These are phyloP conservation scores for Rhodotorula babjevae DNA, from an alignment of 768 basidiomycete species.

Conservation along the genomic window DNA sequence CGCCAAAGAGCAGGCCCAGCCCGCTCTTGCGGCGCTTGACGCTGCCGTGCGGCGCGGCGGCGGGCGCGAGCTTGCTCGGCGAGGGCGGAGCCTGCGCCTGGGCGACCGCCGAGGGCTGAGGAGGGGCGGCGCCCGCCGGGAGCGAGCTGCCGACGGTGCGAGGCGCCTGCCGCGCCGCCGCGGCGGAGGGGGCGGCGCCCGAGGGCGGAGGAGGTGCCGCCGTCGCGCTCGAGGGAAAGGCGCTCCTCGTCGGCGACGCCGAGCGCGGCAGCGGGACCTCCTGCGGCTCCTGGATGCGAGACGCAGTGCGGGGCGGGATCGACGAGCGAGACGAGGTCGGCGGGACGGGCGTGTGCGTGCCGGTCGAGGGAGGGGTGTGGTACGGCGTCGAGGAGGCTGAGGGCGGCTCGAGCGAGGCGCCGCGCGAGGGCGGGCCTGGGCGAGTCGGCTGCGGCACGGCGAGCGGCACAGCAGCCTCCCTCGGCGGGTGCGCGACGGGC, in stretches of 20 bases:
- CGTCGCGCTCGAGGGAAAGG: not conserved
- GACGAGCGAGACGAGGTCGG: not conserved
- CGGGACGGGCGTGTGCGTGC: not conserved
- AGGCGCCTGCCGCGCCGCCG: not conserved
- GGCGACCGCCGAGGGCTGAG: not conserved
- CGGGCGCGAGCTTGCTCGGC: not conserved
- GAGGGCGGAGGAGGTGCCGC: not conserved
- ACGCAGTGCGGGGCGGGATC: not conserved
- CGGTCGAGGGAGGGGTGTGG: not conserved
- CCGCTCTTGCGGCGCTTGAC: slow-evolving; percentile 31
- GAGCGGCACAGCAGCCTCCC: not conserved
- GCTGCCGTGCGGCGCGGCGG: not conserved
- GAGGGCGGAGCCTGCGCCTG: not conserved
- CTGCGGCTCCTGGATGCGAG: not conserved
- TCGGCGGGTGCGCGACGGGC: not conserved
- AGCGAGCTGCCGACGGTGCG: not conserved
- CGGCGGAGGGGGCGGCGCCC: not conserved
- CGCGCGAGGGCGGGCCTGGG: not conserved
- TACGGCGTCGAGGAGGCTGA: not conserved
- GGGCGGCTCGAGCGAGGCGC: not conserved
- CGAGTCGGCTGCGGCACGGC: not conserved
- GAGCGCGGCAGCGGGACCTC: not conserved
- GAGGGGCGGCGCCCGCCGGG: not conserved
- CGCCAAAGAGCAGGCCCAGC: slow-evolving; percentile 16
- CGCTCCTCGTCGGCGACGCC: not conserved